Conservation (phyloP, 345 rosid genomes). For the Salix caprea region DNA sequence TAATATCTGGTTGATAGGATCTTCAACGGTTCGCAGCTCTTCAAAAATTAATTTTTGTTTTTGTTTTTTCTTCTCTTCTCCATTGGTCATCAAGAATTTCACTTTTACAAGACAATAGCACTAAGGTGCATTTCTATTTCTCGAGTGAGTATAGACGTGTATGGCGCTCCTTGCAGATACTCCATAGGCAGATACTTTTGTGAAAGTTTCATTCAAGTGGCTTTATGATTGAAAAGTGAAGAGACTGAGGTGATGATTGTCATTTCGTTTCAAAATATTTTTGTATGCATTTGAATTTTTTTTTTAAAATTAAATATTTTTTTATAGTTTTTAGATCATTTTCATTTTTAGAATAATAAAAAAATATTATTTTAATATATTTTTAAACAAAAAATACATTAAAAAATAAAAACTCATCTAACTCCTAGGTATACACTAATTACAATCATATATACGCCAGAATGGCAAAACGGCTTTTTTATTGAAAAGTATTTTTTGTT, state of each 20-base stretch:
- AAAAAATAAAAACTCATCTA: no score
- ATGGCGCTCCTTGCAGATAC: background rate
- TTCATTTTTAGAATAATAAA: no score
- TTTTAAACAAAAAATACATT: no score
- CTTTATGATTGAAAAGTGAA: background rate
- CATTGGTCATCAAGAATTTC: background rate
- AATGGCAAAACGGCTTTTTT: no score
- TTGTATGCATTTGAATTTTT: no score
- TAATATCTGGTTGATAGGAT: conserved; percentile 26
- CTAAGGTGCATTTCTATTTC: background rate
- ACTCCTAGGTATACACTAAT: background rate
- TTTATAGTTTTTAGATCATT: no score
- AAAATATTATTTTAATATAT: no score
- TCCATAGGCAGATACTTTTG: background rate
- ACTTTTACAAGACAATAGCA: background rate
- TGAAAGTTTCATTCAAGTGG: background rate
- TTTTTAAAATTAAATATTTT: no score
- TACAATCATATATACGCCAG: background rate
- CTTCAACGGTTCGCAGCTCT: conserved; percentile 19
- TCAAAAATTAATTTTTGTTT: background rate
- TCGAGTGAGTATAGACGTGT: background rate
- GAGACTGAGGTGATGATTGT: background rate
- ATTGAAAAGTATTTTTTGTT: no score
- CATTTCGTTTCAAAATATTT: no score
- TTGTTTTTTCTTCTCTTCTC: background rate